These are phyloP conservation scores for Capsicum rhomboideum DNA, from an alignment of 257 asterid genomes.

Conservation along the genomic window DNA sequence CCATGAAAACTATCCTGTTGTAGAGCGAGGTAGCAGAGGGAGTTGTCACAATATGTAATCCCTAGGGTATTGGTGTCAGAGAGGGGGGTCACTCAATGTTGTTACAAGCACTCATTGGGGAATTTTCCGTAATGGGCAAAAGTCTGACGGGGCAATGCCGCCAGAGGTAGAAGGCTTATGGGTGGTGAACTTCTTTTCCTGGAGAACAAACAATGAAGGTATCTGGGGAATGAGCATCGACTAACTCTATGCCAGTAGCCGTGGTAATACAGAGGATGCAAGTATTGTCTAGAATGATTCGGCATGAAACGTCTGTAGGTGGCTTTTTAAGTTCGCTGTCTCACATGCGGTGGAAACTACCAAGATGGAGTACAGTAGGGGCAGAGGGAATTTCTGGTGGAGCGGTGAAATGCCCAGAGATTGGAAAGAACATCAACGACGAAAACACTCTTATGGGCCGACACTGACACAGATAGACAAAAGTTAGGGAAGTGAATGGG, in stretches of 20 bases:
- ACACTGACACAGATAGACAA: neutral
- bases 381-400: neutral
- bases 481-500: neutral
- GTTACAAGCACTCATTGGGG: neutral
- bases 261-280: neutral
- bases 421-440: neutral
- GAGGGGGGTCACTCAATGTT: neutral
- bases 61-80: neutral
- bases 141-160: neutral
- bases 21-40: neutral
- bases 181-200: neutral
- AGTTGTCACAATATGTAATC: neutral
- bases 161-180: neutral
- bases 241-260: neutral
- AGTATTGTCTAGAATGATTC: neutral
- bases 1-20: neutral
- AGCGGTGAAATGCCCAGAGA: neutral
- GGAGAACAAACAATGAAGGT: neutral
- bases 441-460: neutral
- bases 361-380: neutral
- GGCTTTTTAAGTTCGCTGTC: neutral
- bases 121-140: neutral
- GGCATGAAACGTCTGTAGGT: neutral
- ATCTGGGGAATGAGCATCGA: neutral
- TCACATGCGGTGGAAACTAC: neutral